phyloP scores from a whole-genome alignment of 192 early-diverging fungal species.

The Endogone sp. region DNA sequence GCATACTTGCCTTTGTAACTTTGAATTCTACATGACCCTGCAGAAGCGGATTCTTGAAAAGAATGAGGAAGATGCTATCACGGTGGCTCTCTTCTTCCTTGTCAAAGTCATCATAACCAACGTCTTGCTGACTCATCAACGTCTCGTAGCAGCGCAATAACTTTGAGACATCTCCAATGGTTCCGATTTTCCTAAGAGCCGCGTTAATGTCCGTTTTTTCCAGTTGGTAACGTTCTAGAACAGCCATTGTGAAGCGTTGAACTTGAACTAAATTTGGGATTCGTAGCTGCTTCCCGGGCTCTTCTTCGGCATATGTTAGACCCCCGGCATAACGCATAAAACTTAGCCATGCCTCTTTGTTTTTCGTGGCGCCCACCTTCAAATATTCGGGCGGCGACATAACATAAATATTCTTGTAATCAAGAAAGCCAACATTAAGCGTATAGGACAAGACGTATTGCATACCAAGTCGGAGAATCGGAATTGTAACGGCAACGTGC shows the following conservation, averaged over 20 bases:
- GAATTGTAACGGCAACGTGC: constrained; percentile 10
- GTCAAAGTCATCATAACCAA: background rate
- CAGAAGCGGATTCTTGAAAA: background rate
- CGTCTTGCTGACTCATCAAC: background rate
- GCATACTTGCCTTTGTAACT: background rate
- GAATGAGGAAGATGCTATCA: background rate
- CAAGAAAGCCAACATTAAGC: background rate
- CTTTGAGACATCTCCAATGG: background rate
- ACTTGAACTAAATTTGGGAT: constrained; percentile 27
- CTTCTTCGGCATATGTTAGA: constrained; percentile 18
- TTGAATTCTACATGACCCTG: background rate
- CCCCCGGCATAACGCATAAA: constrained; percentile 25
- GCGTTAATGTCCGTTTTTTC: background rate
- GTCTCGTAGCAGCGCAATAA: background rate
- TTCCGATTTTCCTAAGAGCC: background rate
- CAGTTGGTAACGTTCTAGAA: constrained; percentile 9
- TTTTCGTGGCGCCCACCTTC: background rate
- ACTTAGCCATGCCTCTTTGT: constrained; percentile 22
- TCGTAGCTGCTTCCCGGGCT: constrained; percentile 16
- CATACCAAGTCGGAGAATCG: constrained; percentile 20
- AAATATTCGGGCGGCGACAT: background rate
- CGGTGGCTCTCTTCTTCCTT: background rate
- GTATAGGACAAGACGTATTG: constrained; percentile 2
- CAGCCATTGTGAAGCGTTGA: constrained; percentile 15
- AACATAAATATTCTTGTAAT: background rate